Evolutionary conservation across 257 asterid species (phyloP), one percentile per base, ranked within the genome.

Genomic region (Anisodus tanguticus): DNA sequence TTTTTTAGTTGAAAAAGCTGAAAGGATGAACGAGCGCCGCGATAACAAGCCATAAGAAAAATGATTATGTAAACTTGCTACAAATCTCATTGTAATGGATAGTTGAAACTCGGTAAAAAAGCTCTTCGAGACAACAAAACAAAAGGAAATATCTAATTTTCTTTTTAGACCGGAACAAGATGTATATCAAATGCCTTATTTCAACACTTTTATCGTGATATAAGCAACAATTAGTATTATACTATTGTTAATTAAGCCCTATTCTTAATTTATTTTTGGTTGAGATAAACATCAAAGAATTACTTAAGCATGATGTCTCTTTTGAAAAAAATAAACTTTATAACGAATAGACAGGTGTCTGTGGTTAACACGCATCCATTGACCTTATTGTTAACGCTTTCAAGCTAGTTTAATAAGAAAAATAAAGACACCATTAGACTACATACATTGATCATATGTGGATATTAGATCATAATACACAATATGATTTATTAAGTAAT

Each of bases 201-300:
- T 71, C 57, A 70, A 70, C 59, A 16, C 57, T 43, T 57, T 16
- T 4, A 70, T 17, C 79, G 12, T 0, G 8, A 43, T 8, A 41
- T n/a, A 43, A 0, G 15, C 16, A 7, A 70, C 37, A 17, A 43
- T 6, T 43, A 72, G 19, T 47, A n/a, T n/a, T 47, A 47, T 10
- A 72, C 1, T 19, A 74, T 19, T 74, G 12, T 19, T 49, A 39
- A 17, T 16, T 45, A 43, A 8, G 13, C 9, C 8, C 26, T 3
- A 49, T 22, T 47, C 22, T 76, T 76, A 16, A 39, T 69, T 51
- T 47, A 0, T 49, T 5, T 5, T 51, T 76, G 63, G 8, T 76
- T 76, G 60, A 8, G 81, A 76, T 76, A 76, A 76, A 51, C 81
- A 76, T 53, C 26, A 53, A 53, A 7, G 15, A 51, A 53, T 49